Evolutionary conservation across 805 yeast species (phyloP).

Genomic region (Kodamaea neixiangensis): DNA sequence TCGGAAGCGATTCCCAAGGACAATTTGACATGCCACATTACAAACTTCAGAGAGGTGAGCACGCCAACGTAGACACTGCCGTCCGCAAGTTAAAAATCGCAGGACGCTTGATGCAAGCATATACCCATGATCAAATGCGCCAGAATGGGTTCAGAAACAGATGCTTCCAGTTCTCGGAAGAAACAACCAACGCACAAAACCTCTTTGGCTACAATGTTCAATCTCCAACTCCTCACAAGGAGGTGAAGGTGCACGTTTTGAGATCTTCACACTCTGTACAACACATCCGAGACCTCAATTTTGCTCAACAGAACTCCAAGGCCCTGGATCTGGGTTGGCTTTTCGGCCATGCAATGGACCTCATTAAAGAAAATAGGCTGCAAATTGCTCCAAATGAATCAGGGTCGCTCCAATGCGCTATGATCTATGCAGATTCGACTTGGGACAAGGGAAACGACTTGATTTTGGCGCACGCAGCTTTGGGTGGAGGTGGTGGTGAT

Average conservation of each 20-base stretch:
- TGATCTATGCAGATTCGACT: slow-evolving; percentile 78
- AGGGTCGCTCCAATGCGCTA: slow-evolving; percentile 71
- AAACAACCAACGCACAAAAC: slow-evolving; percentile 29
- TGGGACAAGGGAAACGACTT: slow-evolving; percentile 65
- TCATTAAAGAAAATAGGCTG: slow-evolving; percentile 42
- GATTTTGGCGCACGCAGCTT: slow-evolving; percentile 86
- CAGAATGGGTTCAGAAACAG: slow-evolving; percentile 76
- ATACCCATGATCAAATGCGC: slow-evolving; percentile 86
- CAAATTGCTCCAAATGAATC: neutral
- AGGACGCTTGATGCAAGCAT: slow-evolving; percentile 87
- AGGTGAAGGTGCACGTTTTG: slow-evolving; percentile 77
- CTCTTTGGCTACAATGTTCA: slow-evolving; percentile 43
- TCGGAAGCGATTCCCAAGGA: slow-evolving; percentile 75
- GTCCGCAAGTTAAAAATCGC: slow-evolving; percentile 74
- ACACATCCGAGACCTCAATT: slow-evolving; percentile 73
- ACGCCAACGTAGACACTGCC: slow-evolving; percentile 69
- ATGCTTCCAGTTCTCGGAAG: slow-evolving; percentile 72
- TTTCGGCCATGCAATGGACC: slow-evolving; percentile 78
- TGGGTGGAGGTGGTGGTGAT: slow-evolving; percentile 81
- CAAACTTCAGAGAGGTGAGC: slow-evolving; percentile 51
- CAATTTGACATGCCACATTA: slow-evolving; percentile 68
- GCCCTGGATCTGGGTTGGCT: slow-evolving; percentile 77
- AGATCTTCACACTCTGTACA: slow-evolving; percentile 64
- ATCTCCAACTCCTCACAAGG: slow-evolving; percentile 55
- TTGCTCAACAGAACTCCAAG: slow-evolving; percentile 81